A percentile compares a stretch with the other conserved stretches of the same genome.
phyloP scores from a whole-genome alignment of 108 stramenopile genomes.

The Conticribra weissflogii region DNA sequence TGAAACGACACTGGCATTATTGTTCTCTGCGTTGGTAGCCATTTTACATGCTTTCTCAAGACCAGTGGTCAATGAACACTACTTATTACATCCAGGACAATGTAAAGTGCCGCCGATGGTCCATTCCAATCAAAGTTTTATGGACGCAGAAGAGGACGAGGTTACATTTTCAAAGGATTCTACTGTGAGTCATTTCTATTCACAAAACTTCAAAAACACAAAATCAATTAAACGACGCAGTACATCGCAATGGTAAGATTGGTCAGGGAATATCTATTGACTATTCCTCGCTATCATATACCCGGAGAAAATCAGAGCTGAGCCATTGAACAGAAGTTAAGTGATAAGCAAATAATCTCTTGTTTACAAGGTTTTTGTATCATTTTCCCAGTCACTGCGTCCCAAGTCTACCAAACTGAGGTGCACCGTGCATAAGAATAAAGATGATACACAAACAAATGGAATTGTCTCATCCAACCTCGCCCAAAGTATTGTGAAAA shows the following conservation, averaged over 20 bases:
- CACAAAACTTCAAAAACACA: background rate
- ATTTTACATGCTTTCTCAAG: constrained; percentile 14
- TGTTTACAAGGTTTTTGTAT: too few species aligned
- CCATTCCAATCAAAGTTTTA: constrained; percentile 21
- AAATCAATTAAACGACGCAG: background rate
- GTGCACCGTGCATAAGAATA: too few species aligned
- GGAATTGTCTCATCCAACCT: too few species aligned
- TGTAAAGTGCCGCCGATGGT: background rate
- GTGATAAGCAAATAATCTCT: too few species aligned
- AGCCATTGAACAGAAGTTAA: too few species aligned
- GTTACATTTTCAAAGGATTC: constrained; percentile 7
- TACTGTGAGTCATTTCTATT: background rate
- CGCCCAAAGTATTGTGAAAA: too few species aligned
- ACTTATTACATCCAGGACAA: constrained; percentile 13
- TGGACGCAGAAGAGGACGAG: constrained; percentile 17
- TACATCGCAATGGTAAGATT: background rate
- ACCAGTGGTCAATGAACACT: constrained; percentile 30
- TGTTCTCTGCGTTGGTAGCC: constrained; percentile 2
- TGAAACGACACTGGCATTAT: constrained; percentile 1
- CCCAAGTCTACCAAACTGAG: too few species aligned
- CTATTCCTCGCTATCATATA: too few species aligned
- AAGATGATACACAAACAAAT: too few species aligned
- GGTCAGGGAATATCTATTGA: too few species aligned
- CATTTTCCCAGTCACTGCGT: too few species aligned
- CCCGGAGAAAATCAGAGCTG: too few species aligned